Evolutionary conservation across 345 rosid species (phyloP).

Genomic region (Mercurialis annua): DNA sequence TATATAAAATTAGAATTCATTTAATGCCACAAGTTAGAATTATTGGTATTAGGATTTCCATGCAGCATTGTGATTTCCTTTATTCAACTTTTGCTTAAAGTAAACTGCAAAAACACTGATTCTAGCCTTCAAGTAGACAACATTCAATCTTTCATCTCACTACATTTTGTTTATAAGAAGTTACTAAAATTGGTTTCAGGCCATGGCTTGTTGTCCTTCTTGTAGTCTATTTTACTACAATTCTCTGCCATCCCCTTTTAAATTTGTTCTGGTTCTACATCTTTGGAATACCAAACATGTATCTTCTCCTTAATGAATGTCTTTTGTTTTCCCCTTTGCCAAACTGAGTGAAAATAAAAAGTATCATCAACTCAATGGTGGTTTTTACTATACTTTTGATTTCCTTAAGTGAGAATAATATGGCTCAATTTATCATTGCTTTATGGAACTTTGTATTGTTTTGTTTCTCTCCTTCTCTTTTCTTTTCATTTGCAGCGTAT

Average conservation of each 20-base stretch:
- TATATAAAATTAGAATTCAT: no score
- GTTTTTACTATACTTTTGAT: not conserved
- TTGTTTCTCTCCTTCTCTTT: not conserved
- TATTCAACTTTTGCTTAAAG: not conserved
- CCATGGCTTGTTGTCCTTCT: not conserved
- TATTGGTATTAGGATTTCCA: not conserved
- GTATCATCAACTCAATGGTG: no score
- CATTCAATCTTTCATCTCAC: not conserved
- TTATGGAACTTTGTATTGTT: no score
- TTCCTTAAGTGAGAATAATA: not conserved
- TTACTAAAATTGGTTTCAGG: slow-evolving; percentile 3
- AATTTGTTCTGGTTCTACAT: not conserved
- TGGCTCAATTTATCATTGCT: not conserved
- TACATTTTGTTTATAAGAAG: not conserved
- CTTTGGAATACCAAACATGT: not conserved
- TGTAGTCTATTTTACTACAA: not conserved
- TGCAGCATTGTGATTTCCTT: no score
- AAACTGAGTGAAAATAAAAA: not conserved
- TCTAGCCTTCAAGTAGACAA: not conserved
- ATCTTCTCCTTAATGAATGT: not conserved
- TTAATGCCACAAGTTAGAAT: no score
- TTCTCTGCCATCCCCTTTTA: not conserved
- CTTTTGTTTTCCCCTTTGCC: not conserved
- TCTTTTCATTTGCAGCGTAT: not conserved
- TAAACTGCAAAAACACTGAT: not conserved